A percentile compares a stretch with the other conserved stretches of the same genome.
Conservation (phyloP, 495 filamentous ascomycete genomes). For the Penicillium coffeae region DNA sequence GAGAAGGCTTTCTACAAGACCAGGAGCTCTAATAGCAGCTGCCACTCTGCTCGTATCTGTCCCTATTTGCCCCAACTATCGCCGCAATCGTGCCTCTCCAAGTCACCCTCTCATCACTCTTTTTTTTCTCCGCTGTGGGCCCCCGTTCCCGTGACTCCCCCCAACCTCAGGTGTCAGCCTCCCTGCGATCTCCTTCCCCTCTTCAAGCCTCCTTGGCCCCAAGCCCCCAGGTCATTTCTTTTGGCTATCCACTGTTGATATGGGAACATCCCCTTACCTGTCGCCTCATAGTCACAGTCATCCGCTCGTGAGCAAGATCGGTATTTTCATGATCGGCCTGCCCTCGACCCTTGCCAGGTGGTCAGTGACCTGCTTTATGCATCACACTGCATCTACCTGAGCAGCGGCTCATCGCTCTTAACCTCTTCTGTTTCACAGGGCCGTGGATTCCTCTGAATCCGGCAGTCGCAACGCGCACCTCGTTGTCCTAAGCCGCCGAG, state of each 20-base stretch:
- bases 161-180: constrained; percentile 13
- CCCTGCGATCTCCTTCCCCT: constrained; percentile 6
- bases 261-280: constrained; percentile 1
- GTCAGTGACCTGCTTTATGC: constrained; percentile 4
- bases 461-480: too few species aligned
- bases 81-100: background rate
- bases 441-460: background rate
- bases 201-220: constrained; percentile 6
- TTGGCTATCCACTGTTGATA: background rate
- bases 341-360: constrained; percentile 4
- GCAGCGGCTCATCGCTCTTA: constrained; percentile 1
- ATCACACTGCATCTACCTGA: constrained; percentile 1
- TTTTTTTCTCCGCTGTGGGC: background rate
- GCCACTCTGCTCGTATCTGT: too few species aligned
- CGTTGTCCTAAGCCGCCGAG: background rate
- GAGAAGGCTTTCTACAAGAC: too few species aligned
- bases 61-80: too few species aligned
- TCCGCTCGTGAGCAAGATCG: background rate
- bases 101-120: background rate
- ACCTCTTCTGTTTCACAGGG: too few species aligned
- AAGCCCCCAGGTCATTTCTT: background rate
- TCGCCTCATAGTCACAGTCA: background rate
- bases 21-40: too few species aligned
- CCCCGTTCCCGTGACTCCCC: constrained; percentile 7
- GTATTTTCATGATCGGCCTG: constrained; percentile 8